These are phyloP conservation scores for Fusarium musae DNA, from an alignment of 2,329 filamentous ascomycete genomes.

Conservation along the genomic window DNA sequence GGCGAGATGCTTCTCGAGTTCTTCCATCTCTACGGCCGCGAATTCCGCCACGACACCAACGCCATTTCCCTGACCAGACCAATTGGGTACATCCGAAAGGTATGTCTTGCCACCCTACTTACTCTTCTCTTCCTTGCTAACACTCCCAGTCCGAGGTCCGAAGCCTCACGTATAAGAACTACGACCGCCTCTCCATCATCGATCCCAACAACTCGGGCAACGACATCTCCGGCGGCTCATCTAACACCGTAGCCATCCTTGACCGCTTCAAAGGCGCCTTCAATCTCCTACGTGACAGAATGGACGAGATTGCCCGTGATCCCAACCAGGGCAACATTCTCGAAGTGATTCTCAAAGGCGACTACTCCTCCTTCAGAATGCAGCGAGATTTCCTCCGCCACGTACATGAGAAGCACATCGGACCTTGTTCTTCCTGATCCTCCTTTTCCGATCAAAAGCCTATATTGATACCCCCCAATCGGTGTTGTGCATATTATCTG, in stretches of 20 bases:
- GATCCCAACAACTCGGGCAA: conserved; percentile 89
- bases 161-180: conserved; percentile 66
- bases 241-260: conserved; percentile 74
- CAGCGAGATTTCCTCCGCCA: conserved; percentile 73
- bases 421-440: conserved; percentile 47
- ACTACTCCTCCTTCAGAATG: conserved; percentile 78
- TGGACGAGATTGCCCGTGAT: conserved; percentile 61
- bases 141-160: conserved; percentile 55
- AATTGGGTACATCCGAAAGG: conserved; percentile 78
- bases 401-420: conserved; percentile 58
- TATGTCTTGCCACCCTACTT: conserved; percentile 49
- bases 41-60: conserved; percentile 75
- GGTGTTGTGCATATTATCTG: conserved; percentile 14
- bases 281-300: conserved; percentile 64
- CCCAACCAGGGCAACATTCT: conserved; percentile 63
- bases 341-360: conserved; percentile 76
- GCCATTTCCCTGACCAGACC: conserved; percentile 83
- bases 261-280: conserved; percentile 76
- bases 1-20: conserved; percentile 88
- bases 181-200: conserved; percentile 82
- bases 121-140: neutral
- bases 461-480: conserved; percentile 16
- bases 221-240: conserved; percentile 90
- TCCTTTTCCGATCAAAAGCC: neutral
- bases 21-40: conserved; percentile 86